Evolutionary conservation across 192 early-diverging fungal species (phyloP).

Genomic region (Jimgerdemannia flammicorona): DNA sequence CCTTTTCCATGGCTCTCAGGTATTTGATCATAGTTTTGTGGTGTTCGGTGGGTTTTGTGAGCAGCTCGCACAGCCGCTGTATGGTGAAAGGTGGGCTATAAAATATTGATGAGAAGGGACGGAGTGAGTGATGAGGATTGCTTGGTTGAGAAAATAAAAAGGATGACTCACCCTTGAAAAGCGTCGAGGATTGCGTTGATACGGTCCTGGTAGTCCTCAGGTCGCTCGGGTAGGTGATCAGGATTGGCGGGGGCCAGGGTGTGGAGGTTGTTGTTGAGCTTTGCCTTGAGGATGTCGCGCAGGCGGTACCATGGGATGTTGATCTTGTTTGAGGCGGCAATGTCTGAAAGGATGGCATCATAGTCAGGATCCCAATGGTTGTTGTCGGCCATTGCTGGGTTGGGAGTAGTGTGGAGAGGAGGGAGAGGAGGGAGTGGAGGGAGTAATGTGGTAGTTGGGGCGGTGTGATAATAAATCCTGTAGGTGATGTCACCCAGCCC

Average conservation of each 20-base stretch:
- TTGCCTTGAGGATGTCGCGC: not conserved
- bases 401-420: not conserved
- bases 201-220: conserved; percentile 26
- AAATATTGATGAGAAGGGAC: no score
- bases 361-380: not conserved
- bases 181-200: conserved; percentile 25
- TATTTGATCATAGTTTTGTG: conserved; percentile 37
- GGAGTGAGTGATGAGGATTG: not conserved
- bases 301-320: not conserved
- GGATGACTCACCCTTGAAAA: conserved; percentile 3
- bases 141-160: not conserved
- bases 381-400: not conserved
- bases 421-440: not conserved
- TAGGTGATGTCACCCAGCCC: not conserved
- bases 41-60: conserved; percentile 29
- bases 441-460: no score
- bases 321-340: conserved; percentile 5
- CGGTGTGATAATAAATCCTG: no score
- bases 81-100: conserved; percentile 36
- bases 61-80: conserved; percentile 36
- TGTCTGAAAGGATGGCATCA: not conserved
- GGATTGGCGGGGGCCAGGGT: not conserved
- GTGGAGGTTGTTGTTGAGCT: not conserved
- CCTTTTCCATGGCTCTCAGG: conserved; percentile 41
- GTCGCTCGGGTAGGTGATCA: conserved; percentile 11